Base-by-base conservation (phyloP, 2,329 filamentous ascomycete species). In the Cladorrhinum sp. region DNA sequence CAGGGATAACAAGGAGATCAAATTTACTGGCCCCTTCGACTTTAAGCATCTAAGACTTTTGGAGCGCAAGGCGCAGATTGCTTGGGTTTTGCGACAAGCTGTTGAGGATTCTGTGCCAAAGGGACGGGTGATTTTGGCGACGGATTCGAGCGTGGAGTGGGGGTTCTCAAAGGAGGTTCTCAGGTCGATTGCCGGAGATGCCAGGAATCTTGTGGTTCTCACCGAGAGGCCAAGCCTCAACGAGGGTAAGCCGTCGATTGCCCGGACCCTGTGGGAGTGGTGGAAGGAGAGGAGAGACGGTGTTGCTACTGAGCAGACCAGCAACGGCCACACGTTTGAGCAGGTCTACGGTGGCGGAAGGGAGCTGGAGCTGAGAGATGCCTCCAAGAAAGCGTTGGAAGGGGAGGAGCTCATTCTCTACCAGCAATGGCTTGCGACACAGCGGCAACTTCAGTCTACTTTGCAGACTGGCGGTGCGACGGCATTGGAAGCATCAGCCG, bases 91-190 rank as follows among this genome's bases (percentile, higher is more conserved):
- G 67, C 86, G 70, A 69, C 81, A 75, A 26, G 73, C 70, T 23
- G 69, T 69, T 0, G 79, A 79, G 7, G 79, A 75, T 30, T 71
- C 76, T 49, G 71, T 76, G 62, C 68, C 79, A 4, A 70, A 75
- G 42, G 85, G 86, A 5, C 84, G 87, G 57, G 92, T 99, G 16
- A 95, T 99, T 56, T 80, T 99, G 60, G 93, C 95, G 2, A 97
- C 92, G 67, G 94, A 98, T 72, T 84, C 87, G 2, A 96, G 91
- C 28, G 77, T 98, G 20, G 92, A 96, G 68, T 99, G 95, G 95
- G 95, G 95, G 0, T 96, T 96, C 70, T 96, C 95, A 0, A 91
- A 89, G 69, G 87, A 94, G 57, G 81, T 93, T 0, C 77, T 99
- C 54, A 86, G 84, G 65, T 82, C 82, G 9, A 81, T 99, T 59